A percentile compares a stretch with the other conserved stretches of the same genome.
phyloP scores from a whole-genome alignment of 2,329 filamentous ascomycete species.

The Neofusicoccum sp. region DNA sequence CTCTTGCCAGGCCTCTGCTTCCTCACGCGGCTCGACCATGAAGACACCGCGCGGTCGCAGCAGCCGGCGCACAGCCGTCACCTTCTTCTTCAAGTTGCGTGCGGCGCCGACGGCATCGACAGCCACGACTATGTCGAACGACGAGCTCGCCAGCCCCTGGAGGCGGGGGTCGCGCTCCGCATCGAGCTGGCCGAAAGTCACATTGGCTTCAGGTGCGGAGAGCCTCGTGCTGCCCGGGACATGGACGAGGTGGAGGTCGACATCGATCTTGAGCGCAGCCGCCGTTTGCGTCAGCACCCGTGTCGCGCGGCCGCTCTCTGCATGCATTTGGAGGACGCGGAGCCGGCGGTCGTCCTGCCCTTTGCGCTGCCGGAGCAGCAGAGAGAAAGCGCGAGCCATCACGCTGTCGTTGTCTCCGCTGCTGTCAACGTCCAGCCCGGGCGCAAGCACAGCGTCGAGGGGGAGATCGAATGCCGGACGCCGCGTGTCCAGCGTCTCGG shows the following conservation, averaged over 20 bases:
- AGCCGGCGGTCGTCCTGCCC: neutral
- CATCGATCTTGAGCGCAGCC: neutral
- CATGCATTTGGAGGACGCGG: neutral
- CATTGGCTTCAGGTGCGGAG: neutral
- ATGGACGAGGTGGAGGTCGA: neutral
- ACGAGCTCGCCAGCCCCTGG: neutral
- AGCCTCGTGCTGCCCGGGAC: neutral
- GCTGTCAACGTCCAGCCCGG: neutral
- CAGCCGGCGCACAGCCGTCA: neutral
- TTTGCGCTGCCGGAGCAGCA: neutral
- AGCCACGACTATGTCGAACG: neutral
- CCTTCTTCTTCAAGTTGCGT: neutral
- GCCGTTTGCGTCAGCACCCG: neutral
- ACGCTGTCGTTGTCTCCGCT: neutral
- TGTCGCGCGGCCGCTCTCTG: neutral
- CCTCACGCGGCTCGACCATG: neutral
- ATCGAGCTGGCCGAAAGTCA: neutral
- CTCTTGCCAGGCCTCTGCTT: neutral
- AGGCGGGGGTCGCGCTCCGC: neutral
- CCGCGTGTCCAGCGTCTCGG: neutral
- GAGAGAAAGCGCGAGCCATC: neutral
- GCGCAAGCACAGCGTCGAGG: neutral
- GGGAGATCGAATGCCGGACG: neutral
- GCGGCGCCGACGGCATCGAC: neutral
- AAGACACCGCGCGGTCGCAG: neutral